Base-by-base conservation (phyloP, 805 yeast genomes). In the Nakazawaea pomicola region DNA sequence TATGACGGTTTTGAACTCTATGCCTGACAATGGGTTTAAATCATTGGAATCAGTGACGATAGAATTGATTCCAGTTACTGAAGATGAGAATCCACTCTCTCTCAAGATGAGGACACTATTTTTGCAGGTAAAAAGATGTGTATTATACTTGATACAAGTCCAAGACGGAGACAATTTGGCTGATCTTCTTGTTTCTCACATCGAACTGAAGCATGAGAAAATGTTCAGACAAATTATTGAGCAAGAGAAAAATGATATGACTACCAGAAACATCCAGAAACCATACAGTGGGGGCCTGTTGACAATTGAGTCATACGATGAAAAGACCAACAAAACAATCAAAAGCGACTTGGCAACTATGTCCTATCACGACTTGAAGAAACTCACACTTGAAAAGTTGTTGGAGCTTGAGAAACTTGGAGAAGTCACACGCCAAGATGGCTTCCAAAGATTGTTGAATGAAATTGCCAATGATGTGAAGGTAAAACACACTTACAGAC, bases 401-500 rank as follows among this genome's bases (percentile, higher is more conserved):
- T 65, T 89, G 39, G 87, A 87, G 51, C 64, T 93, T 38, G 97
- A 91, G 54, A 57, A 70, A 1, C 60, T 75, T 55, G 89, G 87
- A 2, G 60, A 69, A 29, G 70, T 90, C 7, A 67, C 82, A 3
- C 71, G 95, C 44, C 64, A 70, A 24, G 77, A 87, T 54, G 78
- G 83, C 15, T 87, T 80, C 58, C 98, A 93, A 56, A 79, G 75
- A 17, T 55, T 93, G 11, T 61, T 93, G 44, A 88, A 89, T 53
- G 87, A 85, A 47, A 81, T 93, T 46, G 95, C 96, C 0, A 62
- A 72, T 40, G 97, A 91, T 48, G 87, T 93, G 48, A 66, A 62
- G 49, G 56, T 60, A 38, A 69, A 71, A 49, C 70, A 67, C 47
- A 55, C 62, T 9, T 75, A 69, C 46, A 58, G 76, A 46, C 55